phyloP scores from a whole-genome alignment of 2,329 filamentous ascomycete genomes.

The Didymella pomorum region DNA sequence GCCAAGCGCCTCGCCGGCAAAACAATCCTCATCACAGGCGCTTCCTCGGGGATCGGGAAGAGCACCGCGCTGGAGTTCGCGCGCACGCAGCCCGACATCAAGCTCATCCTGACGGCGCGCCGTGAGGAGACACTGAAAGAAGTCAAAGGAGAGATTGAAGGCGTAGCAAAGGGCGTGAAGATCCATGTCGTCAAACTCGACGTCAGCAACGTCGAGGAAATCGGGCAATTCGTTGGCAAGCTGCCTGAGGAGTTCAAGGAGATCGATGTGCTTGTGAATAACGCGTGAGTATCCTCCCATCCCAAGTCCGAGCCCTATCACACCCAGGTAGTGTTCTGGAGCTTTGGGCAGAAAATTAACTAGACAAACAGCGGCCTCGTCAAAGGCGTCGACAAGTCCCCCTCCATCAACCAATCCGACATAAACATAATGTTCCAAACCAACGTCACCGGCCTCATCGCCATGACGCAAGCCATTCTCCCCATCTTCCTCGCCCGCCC shows the following conservation, averaged over 20 bases:
- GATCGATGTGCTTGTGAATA: conserved; percentile 92
- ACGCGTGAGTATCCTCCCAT: conserved; percentile 71
- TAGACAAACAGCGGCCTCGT: conserved; percentile 74
- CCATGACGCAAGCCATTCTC: conserved; percentile 92
- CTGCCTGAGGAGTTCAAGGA: conserved; percentile 84
- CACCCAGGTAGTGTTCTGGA: too few relatives aligned
- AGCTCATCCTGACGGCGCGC: conserved; percentile 87
- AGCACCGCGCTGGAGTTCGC: conserved; percentile 91
- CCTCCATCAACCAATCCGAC: conserved; percentile 82
- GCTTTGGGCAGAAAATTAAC: too few relatives aligned
- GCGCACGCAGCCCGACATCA: conserved; percentile 80
- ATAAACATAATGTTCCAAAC: conserved; percentile 88
- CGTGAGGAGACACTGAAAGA: conserved; percentile 79
- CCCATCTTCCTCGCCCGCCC: conserved; percentile 75
- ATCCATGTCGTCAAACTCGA: conserved; percentile 86
- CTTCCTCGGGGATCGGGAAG: conserved; percentile 89
- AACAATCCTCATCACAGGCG: conserved; percentile 89
- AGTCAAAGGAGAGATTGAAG: conserved; percentile 77
- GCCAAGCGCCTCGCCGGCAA: conserved; percentile 89
- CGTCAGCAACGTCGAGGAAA: conserved; percentile 79
- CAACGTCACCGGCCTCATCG: conserved; percentile 93
- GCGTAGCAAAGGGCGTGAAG: conserved; percentile 76
- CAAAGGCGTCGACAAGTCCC: conserved; percentile 84
- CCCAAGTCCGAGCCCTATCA: too few relatives aligned
- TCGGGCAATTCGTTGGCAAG: conserved; percentile 73